phyloP scores from a whole-genome alignment of 2,329 filamentous ascomycete species.

The Pyrenophora graminea region DNA sequence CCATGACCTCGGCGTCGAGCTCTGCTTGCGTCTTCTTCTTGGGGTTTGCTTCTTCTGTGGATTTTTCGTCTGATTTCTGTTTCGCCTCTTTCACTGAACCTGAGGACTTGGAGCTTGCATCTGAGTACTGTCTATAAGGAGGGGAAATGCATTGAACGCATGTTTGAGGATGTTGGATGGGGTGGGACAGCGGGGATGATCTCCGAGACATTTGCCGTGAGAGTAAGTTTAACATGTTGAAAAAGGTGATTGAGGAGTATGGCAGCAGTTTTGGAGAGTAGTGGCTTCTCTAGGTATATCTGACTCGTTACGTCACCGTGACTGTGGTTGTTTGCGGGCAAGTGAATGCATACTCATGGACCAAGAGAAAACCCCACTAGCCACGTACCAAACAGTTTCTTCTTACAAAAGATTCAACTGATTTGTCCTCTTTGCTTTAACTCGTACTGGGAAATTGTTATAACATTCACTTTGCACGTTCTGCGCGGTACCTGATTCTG shows the following conservation, averaged over 20 bases:
- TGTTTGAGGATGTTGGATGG: not conserved
- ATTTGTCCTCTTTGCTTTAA: not conserved
- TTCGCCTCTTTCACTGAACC: not conserved
- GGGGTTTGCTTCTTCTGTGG: constrained; percentile 20
- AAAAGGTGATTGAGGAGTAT: not conserved
- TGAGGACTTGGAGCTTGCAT: constrained; percentile 1
- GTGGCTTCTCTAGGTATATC: no score
- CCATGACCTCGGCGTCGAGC: constrained; percentile 67
- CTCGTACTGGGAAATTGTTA: not conserved
- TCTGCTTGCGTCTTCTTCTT: constrained; percentile 63
- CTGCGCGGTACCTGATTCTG: constrained; percentile 9
- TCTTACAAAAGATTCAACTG: not conserved
- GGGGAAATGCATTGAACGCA: not conserved
- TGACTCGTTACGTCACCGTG: constrained; percentile 28
- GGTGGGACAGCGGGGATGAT: not conserved
- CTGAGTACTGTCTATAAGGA: constrained; percentile 8
- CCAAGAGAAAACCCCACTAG: not conserved
- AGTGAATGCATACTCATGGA: not conserved
- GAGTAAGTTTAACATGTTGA: not conserved
- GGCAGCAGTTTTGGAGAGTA: not conserved
- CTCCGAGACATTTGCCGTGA: not conserved
- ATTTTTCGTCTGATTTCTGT: constrained; percentile 18
- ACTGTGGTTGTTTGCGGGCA: constrained; percentile 10
- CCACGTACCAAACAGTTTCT: no score
- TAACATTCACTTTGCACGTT: not conserved